These are phyloP conservation scores for Amphibolis antarctica DNA, from an alignment of 106 monocot genomes.

Conservation along the genomic window DNA sequence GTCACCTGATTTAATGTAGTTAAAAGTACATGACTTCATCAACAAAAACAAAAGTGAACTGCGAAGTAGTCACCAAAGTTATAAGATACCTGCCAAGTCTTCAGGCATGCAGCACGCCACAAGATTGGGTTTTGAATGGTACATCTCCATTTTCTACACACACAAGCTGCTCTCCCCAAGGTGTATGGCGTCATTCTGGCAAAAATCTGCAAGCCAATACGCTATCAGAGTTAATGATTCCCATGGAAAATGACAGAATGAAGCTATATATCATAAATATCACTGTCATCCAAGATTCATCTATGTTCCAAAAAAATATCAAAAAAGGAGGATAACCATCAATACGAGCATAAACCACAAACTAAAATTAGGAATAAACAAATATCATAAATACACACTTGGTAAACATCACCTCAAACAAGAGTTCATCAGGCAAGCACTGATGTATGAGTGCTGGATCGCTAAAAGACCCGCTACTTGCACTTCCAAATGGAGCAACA, in stretches of 20 bases:
- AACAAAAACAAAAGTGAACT: not conserved
- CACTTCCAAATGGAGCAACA: conserved; percentile 78
- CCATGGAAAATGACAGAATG: too few species aligned
- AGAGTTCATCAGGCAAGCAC: conserved; percentile 77
- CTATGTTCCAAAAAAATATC: too few species aligned
- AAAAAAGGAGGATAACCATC: too few species aligned
- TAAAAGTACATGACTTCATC: not conserved
- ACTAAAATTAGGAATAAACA: not conserved
- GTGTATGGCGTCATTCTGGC: conserved; percentile 56
- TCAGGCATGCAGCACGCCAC: conserved; percentile 82
- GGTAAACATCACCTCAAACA: conserved; percentile 47
- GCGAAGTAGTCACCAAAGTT: not conserved
- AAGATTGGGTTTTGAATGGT: conserved; percentile 69
- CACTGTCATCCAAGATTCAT: too few species aligned
- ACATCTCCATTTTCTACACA: conserved; percentile 94
- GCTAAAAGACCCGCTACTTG: conserved; percentile 43
- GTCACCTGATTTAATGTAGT: conserved; percentile 25
- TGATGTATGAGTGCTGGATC: conserved; percentile 91
- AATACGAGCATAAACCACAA: too few species aligned
- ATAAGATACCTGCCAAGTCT: conserved; percentile 78
- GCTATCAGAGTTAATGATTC: too few species aligned
- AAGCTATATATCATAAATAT: too few species aligned
- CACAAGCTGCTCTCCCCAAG: conserved; percentile 84
- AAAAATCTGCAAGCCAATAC: conserved; percentile 46
- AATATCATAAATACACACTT: not conserved